phyloP scores from a whole-genome alignment of 2,329 filamentous ascomycete genomes.

The Colletotrichum orbiculare region DNA sequence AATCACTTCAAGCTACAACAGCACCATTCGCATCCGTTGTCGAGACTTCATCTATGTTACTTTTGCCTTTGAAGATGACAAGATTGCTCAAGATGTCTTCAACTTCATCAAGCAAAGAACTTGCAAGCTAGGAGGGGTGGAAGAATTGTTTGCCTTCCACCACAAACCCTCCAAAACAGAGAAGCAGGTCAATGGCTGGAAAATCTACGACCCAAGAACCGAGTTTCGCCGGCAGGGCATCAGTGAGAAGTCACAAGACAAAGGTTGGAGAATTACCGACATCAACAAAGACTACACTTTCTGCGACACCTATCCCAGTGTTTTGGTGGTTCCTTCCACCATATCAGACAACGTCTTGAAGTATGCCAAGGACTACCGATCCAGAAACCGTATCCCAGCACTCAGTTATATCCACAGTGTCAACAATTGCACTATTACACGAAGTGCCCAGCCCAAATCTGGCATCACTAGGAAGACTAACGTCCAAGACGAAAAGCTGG shows the following conservation, averaged over 20 bases:
- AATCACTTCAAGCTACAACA: constrained; percentile 74
- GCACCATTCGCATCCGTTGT: constrained; percentile 87
- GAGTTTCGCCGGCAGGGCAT: constrained; percentile 92
- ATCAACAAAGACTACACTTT: constrained; percentile 93
- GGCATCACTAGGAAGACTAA: constrained; percentile 89
- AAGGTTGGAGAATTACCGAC: constrained; percentile 87
- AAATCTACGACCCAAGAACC: constrained; percentile 83
- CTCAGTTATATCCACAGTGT: constrained; percentile 95
- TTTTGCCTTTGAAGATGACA: constrained; percentile 84
- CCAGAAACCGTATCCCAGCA: constrained; percentile 86
- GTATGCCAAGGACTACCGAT: constrained; percentile 90
- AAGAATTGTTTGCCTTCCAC: constrained; percentile 90
- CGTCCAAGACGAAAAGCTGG: constrained; percentile 93
- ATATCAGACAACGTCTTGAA: constrained; percentile 99
- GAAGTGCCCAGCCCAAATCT: constrained; percentile 91
- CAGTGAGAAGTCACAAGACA: constrained; percentile 79
- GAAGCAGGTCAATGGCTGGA: constrained; percentile 81
- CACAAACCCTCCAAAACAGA: constrained; percentile 82
- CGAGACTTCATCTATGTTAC: constrained; percentile 95
- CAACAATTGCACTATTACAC: constrained; percentile 96
- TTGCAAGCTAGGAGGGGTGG: constrained; percentile 83
- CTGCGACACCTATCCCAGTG: constrained; percentile 89
- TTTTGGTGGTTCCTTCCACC: constrained; percentile 84
- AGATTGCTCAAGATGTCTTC: constrained; percentile 83
- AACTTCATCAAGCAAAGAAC: constrained; percentile 86